Evolutionary conservation across 441 rosid species (phyloP), one percentile per base, ranked within the genome.

Genomic region (Jatropha podagrica): DNA sequence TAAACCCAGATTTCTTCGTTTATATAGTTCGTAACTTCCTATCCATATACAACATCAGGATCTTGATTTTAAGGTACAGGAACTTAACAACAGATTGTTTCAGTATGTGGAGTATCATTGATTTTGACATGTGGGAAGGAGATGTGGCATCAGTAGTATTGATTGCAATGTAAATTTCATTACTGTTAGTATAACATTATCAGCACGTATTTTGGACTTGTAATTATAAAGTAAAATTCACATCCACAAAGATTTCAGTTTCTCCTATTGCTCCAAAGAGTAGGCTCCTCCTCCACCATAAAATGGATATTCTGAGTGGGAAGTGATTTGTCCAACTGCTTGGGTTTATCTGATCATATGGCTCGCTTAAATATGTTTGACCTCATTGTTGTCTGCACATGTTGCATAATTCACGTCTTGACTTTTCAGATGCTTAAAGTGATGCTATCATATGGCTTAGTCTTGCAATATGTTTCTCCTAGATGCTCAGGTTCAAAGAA

Each of bases 401-500:
- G 14, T 51, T 23, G 26, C 68, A 18, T 17, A 10, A 66, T 66
- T 20, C 32, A n/a, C 12, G 4, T 40, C 37, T 23, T n/a, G 32
- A 12, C 7, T 62, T 49, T 46, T 59, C 38, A 41, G 27, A 46
- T 18, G 58, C 67, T 42, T 66, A 12, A 27, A 68, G 40, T 44
- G 10, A 4, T 72, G 41, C 3, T 23, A 65, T 59, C 46, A 63
- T 64, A 69, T 69, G 72, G 76, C 91, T 85, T 83, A 87, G 81
- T 72, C 41, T 77, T 83, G 82, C 73, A 69, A 59, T 77, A 66
- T 84, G 76, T 81, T 80, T 76, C 74, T 91, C 84, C 86, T 89
- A 85, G 92, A 86, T 85, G 85, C 87, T 88, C 93, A 93, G 98
- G 99, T 96, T 73, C 83, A 93, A 92, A 88, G 98, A 96, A 77